These are phyloP conservation scores for Penicillium malachiteum DNA, from an alignment of 495 filamentous ascomycete genomes.

Conservation along the genomic window DNA sequence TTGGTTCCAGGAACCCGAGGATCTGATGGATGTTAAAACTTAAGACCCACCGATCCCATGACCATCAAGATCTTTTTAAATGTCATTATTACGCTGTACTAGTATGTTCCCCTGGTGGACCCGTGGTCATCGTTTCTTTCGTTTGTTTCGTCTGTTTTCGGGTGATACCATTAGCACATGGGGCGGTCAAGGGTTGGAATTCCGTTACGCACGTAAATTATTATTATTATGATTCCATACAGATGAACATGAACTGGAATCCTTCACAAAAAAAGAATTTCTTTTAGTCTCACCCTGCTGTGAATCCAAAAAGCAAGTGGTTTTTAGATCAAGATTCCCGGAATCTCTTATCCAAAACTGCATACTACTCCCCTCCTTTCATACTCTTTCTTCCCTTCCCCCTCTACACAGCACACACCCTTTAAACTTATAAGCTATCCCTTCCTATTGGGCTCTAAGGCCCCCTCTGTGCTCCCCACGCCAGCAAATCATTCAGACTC, in stretches of 20 bases:
- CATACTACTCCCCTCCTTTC: conserved; percentile 3
- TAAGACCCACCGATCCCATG: conserved; percentile 19
- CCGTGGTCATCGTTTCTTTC: not conserved
- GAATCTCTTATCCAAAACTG: not conserved
- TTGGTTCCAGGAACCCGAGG: not conserved
- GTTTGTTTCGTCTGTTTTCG: not conserved
- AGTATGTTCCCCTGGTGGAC: not conserved
- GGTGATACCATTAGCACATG: not conserved
- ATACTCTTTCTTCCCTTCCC: not conserved
- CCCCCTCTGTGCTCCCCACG: conserved; percentile 6
- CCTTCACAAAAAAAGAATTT: not conserved
- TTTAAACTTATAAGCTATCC: conserved; percentile 5
- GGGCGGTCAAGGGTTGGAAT: conserved; percentile 8
- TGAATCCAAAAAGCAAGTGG: too few relatives aligned
- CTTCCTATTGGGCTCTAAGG: conserved; percentile 23
- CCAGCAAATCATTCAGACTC: not conserved
- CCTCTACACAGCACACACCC: not conserved
- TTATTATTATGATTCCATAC: not conserved
- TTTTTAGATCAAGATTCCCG: too few relatives aligned
- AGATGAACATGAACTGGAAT: not conserved
- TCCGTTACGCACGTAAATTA: not conserved
- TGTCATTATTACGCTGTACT: conserved; percentile 8
- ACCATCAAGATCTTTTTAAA: conserved; percentile 20
- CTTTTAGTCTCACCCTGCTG: not conserved
- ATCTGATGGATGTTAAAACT: not conserved